Conservation (phyloP, 2,329 filamentous ascomycete species). For the Daldinia sp. region DNA sequence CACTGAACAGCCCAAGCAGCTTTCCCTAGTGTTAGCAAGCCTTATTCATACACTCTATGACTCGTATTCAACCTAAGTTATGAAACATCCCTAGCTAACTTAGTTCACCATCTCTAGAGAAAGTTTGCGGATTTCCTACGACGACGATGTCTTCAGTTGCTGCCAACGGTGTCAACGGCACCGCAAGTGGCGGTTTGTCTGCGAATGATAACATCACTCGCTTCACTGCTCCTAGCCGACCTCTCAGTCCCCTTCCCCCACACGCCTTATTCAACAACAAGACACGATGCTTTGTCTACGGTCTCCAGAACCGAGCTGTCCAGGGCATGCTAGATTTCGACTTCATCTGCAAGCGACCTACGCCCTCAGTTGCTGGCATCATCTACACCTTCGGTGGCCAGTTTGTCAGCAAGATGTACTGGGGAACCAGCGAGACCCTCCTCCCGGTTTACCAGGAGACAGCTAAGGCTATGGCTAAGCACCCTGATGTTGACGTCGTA, state of each 20-base stretch:
- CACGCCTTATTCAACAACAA: conserved; percentile 98
- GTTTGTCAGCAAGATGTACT: conserved; percentile 99
- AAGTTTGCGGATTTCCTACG: conserved; percentile 35
- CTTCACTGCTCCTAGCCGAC: conserved; percentile 92
- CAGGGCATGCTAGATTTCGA: conserved; percentile 99
- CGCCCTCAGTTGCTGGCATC: conserved; percentile 96
- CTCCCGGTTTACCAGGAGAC: conserved; percentile 98
- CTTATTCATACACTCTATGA: not conserved
- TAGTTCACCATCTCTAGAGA: conserved; percentile 18
- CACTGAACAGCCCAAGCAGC: not conserved
- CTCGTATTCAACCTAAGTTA: conserved; percentile 6
- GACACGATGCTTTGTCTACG: conserved; percentile 99
- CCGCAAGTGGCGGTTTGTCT: conserved; percentile 66
- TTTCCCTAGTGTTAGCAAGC: conserved; percentile 2
- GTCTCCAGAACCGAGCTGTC: conserved; percentile 93
- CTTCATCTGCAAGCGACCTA: conserved; percentile 99
- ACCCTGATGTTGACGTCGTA: conserved; percentile 95
- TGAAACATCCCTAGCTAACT: conserved; percentile 26
- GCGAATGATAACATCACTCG: conserved; percentile 99
- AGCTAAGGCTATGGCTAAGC: conserved; percentile 93
- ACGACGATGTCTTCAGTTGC: conserved; percentile 68
- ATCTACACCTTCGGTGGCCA: conserved; percentile 99
- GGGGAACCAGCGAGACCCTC: conserved; percentile 99
- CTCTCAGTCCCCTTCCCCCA: conserved; percentile 85
- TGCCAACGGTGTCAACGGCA: conserved; percentile 63